These are phyloP conservation scores for Nemania sp. DNA, from an alignment of 2,329 filamentous ascomycete genomes.

Conservation along the genomic window DNA sequence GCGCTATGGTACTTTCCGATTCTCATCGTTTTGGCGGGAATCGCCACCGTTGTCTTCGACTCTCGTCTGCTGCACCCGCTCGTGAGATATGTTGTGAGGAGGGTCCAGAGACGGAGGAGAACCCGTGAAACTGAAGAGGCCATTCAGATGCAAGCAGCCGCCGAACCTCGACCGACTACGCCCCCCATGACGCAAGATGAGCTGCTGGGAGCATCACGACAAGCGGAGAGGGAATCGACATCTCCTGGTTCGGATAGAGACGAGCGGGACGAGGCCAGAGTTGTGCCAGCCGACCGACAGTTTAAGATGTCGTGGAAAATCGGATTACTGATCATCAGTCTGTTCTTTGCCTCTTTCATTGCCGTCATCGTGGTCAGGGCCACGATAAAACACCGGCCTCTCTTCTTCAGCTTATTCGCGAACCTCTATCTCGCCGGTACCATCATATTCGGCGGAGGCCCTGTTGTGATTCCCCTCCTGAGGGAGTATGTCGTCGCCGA, in stretches of 20 bases:
- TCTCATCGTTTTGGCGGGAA: constrained; percentile 61
- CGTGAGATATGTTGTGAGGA: constrained; percentile 6
- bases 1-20: constrained; percentile 76
- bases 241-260: not conserved
- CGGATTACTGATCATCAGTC: constrained; percentile 47
- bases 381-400: constrained; percentile 46
- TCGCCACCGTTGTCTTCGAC: constrained; percentile 61
- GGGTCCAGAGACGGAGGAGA: not conserved
- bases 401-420: constrained; percentile 66
- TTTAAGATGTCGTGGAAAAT: constrained; percentile 50
- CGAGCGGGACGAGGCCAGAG: constrained; percentile 33
- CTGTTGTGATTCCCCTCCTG: constrained; percentile 67
- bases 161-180: not conserved
- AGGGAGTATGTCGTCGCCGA: constrained; percentile 67
- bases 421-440: constrained; percentile 77
- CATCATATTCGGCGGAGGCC: constrained; percentile 67
- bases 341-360: constrained; percentile 62
- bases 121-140: not conserved
- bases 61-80: constrained; percentile 53
- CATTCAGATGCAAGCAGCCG: not conserved
- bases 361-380: constrained; percentile 57
- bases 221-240: not conserved
- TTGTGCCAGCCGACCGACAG: constrained; percentile 39
- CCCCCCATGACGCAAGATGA: not conserved
- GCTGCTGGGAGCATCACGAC: not conserved